Base-by-base conservation (phyloP, 2,329 filamentous ascomycete species). In the Botrytis porri region DNA sequence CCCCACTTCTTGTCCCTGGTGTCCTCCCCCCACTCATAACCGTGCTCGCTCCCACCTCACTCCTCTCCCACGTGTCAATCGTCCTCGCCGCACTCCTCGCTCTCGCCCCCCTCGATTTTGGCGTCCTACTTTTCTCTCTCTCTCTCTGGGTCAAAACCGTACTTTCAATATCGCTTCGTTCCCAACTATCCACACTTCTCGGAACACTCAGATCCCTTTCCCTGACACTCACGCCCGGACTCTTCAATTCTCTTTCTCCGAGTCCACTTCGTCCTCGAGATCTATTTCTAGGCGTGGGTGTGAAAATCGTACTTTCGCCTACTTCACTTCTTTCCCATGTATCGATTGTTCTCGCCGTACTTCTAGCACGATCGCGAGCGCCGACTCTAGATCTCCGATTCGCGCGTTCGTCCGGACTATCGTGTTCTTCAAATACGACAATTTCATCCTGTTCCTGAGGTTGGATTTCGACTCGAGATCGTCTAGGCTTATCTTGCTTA, bases 251-350 rank as follows among this genome's bases (percentile, higher is more conserved):
- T 3, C 43, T 37, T 25, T 48, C 63, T n/a, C 63, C 64, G 12
- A 64, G 32, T 22, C 45, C 64, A 10, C 64, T 57, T 16, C 64
- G 51, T 10, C 64, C 65, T 29, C 62, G 43, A 7, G 62, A 65
- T 48, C 32, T 48, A 37, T 48, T 48, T 32, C 65, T 67, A 37
- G 45, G 48, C 1, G 48, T 10, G 9, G 35, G 48, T 2, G 35
- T 54, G 14, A 67, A 54, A 16, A 67, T 29, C 1, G 65, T 67
- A 32, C 65, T 67, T 9, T 29, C 48, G 7, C 65, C 65, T 4
- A 67, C 65, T 18, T 67, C 65, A 57, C 65, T 67, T n/a, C 35
- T 67, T 7, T 67, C 65, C 65, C 65, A 67, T n/a, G 65, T 67
- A 57, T 67, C 65, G 18, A 67, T 57, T 29, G 37, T 66, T 37